Evolutionary conservation across 305 asterid species (phyloP).

Genomic region (Fraxinus nigra): DNA sequence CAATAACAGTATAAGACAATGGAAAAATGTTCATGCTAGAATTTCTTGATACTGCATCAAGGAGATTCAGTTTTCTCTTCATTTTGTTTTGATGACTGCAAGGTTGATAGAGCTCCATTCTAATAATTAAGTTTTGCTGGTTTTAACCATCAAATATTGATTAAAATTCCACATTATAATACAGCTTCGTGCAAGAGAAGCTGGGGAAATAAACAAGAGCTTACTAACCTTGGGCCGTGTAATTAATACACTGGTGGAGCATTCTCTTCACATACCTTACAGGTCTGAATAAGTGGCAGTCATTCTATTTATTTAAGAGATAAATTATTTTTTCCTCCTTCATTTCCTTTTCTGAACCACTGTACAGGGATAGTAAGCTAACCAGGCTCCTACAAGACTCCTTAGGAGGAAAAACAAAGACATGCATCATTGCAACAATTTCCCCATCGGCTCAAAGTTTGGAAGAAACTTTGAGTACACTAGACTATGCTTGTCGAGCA

Average conservation of each 20-base stretch:
- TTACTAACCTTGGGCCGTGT: constrained; percentile 81
- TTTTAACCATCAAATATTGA: constrained; percentile 7
- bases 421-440: constrained; percentile 80
- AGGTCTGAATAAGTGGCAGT: constrained; percentile 42
- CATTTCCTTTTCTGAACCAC: constrained; percentile 6
- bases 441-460: constrained; percentile 69
- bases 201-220: constrained; percentile 89
- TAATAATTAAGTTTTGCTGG: not conserved
- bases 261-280: constrained; percentile 77
- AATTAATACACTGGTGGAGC: constrained; percentile 79
- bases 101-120: not conserved
- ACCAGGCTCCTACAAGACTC: constrained; percentile 87
- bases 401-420: constrained; percentile 83
- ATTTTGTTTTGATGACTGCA: constrained; percentile 1
- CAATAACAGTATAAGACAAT: not conserved
- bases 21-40: not conserved
- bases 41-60: not conserved
- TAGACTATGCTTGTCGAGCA: constrained; percentile 84
- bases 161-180: constrained; percentile 2
- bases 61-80: not conserved
- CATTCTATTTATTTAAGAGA: constrained; percentile 1
- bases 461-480: constrained; percentile 81
- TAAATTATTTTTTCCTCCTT: constrained; percentile 13
- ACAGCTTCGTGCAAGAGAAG: constrained; percentile 93
- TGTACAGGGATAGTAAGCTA: constrained; percentile 78